phyloP scores from a whole-genome alignment of 1,284 basidiomycete genomes.

The Quambalaria eucalypti region DNA sequence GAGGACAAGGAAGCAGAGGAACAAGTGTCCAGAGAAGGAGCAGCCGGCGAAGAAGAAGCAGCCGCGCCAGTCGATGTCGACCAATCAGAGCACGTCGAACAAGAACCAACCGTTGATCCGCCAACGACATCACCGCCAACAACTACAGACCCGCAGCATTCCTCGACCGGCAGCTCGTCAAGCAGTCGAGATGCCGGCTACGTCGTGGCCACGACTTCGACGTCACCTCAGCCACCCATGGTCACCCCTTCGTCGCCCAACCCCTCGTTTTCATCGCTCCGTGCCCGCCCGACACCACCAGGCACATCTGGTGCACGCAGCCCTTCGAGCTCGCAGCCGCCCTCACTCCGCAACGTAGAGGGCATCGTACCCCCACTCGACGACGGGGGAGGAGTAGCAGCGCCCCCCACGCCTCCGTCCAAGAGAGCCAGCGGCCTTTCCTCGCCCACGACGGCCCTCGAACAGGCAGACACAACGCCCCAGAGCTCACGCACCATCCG shows the following conservation, averaged over 20 bases:
- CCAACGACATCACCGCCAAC: not conserved
- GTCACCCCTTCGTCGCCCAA: slow-evolving; percentile 16
- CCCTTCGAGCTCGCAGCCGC: slow-evolving; percentile 18
- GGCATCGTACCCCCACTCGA: not conserved
- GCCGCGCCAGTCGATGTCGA: no score
- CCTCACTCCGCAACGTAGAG: slow-evolving; percentile 8
- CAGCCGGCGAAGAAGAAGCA: no score
- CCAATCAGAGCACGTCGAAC: not conserved
- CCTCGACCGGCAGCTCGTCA: not conserved
- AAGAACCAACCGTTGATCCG: not conserved
- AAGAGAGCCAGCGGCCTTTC: not conserved
- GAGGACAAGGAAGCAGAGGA: no score
- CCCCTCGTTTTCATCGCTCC: slow-evolving; percentile 33
- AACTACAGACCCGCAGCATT: not conserved
- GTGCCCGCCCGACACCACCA: slow-evolving; percentile 32
- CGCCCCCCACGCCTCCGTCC: no score
- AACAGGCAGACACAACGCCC: not conserved
- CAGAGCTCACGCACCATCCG: not conserved
- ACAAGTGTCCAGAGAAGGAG: no score
- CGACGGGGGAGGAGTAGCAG: no score
- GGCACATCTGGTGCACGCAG: slow-evolving; percentile 23
- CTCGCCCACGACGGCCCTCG: not conserved
- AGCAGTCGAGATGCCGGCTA: not conserved
- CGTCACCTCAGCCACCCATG: no score
- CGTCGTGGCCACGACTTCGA: not conserved